Conservation (phyloP, 805 yeast genomes). For the Saccharomycopsis capsularis region DNA sequence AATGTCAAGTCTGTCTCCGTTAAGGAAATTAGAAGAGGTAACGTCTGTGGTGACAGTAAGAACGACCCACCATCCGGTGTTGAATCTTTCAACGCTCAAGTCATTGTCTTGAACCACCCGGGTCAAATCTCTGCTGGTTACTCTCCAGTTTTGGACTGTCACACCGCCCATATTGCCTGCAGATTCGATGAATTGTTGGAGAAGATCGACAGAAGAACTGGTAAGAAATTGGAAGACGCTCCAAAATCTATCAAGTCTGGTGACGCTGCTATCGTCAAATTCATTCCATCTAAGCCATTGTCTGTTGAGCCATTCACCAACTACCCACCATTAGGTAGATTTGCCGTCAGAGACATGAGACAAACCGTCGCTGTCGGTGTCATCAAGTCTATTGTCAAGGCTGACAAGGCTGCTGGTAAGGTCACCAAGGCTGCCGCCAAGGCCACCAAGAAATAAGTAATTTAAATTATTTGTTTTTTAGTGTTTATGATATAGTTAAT, state of each 20-base stretch:
- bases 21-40: constrained; percentile 87
- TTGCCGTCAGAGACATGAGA: constrained; percentile 99
- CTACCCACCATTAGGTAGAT: constrained; percentile 96
- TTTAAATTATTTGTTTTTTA: neutral
- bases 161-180: constrained; percentile 92
- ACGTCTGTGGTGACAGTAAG: constrained; percentile 87
- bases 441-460: constrained; percentile 36
- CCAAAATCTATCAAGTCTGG: constrained; percentile 95
- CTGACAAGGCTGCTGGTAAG: constrained; percentile 73
- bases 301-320: constrained; percentile 92
- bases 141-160: constrained; percentile 86
- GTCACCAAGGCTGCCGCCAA: constrained; percentile 93
- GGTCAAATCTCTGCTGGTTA: constrained; percentile 89
- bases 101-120: constrained; percentile 83
- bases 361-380: constrained; percentile 99
- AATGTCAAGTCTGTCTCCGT: constrained; percentile 87
- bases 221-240: constrained; percentile 80
- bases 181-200: constrained; percentile 70
- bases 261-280: constrained; percentile 90
- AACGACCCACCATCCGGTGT: constrained; percentile 80
- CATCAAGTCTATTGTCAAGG: constrained; percentile 89
- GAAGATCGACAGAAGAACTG: constrained; percentile 90
- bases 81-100: constrained; percentile 79
- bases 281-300: constrained; percentile 85
- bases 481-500: constrained; percentile 4